Evolutionary conservation across 352 stramenopile species (phyloP).

Genomic region (Thraustotheca clavata): DNA sequence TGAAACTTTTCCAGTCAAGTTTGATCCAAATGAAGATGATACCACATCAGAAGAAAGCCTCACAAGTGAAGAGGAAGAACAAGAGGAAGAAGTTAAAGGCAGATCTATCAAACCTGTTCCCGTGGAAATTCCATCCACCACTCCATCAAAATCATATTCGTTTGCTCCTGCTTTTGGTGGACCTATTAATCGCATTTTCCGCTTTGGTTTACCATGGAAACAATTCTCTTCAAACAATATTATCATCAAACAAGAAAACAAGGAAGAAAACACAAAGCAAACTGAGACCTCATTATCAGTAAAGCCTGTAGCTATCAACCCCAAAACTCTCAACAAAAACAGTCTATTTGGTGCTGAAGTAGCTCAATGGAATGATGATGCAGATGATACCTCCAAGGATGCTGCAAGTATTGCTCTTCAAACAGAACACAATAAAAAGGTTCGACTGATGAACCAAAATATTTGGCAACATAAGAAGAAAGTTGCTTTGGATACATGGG

Average conservation of each 20-base stretch:
- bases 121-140: too few species aligned
- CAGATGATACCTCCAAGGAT: constrained; percentile 31
- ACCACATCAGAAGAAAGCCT: constrained; percentile 18
- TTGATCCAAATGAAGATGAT: neutral
- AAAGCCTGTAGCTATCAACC: constrained; percentile 43
- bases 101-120: neutral
- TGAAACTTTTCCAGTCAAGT: neutral
- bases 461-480: constrained; percentile 62
- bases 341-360: constrained; percentile 53
- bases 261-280: neutral
- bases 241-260: neutral
- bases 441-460: constrained; percentile 64
- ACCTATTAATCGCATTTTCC: neutral
- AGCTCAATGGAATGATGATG: constrained; percentile 43
- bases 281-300: neutral
- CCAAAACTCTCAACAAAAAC: constrained; percentile 34
- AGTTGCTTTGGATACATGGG: constrained; percentile 62
- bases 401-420: constrained; percentile 26
- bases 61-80: neutral
- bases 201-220: constrained; percentile 9
- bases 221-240: too few species aligned
- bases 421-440: constrained; percentile 52
- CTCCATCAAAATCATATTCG: neutral
- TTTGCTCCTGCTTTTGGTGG: constrained; percentile 9
- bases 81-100: neutral